These are phyloP conservation scores for Platanthera guangdongensis DNA, from an alignment of 106 monocot species.

Conservation along the genomic window DNA sequence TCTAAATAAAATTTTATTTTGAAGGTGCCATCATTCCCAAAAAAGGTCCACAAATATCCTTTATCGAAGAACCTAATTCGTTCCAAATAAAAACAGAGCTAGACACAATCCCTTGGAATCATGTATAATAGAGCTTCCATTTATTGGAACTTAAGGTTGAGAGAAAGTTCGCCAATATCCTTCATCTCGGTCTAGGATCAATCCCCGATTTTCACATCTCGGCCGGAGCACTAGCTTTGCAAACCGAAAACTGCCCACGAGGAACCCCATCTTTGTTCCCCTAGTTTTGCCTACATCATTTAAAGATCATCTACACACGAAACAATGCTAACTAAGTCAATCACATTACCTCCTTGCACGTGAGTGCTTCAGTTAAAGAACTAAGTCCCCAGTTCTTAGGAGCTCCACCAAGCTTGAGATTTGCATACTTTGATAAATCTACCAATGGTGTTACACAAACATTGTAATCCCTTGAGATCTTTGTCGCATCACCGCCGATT, in stretches of 20 bases:
- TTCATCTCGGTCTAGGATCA: neutral
- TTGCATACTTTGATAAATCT: conserved; percentile 77
- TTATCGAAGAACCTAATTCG: too few relatives aligned
- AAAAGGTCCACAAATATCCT: too few relatives aligned
- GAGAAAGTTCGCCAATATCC: neutral
- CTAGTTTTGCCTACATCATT: neutral
- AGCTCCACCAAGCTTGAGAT: conserved; percentile 54
- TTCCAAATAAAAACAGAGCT: too few relatives aligned
- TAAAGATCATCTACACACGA: neutral
- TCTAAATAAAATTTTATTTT: too few relatives aligned
- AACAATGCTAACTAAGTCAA: neutral
- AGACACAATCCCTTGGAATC: too few relatives aligned
- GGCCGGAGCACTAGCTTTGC: neutral
- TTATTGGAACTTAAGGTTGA: neutral
- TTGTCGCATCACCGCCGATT: conserved; percentile 67
- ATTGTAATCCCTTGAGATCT: conserved; percentile 66
- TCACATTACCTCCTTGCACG: conserved; percentile 62
- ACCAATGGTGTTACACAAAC: conserved; percentile 41
- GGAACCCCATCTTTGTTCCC: too few relatives aligned
- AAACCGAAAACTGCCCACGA: too few relatives aligned
- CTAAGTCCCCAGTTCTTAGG: conserved; percentile 60
- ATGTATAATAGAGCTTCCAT: too few relatives aligned
- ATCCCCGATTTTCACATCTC: neutral
- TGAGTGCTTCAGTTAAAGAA: conserved; percentile 70
- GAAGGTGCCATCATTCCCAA: too few relatives aligned